Evolutionary conservation across 2,329 filamentous ascomycete species (phyloP).

Genomic region (Colletotrichum higginsianum): DNA sequence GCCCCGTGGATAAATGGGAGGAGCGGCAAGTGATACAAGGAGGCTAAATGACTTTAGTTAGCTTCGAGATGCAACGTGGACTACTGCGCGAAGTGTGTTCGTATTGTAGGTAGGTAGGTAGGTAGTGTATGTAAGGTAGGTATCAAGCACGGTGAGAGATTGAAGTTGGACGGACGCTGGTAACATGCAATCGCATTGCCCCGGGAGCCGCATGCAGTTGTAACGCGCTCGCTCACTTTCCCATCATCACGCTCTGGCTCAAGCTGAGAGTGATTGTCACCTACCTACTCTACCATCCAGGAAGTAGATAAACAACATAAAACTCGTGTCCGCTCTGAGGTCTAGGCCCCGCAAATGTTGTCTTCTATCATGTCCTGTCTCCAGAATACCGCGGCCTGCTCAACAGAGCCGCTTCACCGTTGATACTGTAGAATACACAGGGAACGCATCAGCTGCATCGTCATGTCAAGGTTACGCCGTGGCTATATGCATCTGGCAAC

Average conservation of each 20-base stretch:
- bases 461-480: not conserved
- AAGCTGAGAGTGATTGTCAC: no score
- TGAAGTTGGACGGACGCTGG: no score
- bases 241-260: constrained; percentile 9
- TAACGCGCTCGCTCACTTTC: constrained; percentile 11
- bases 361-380: no score
- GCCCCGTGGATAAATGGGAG: not conserved
- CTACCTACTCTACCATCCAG: no score
- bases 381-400: not conserved
- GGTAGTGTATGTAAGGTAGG: not conserved
- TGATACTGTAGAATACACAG: not conserved
- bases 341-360: no score
- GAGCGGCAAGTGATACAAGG: not conserved
- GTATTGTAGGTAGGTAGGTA: no score
- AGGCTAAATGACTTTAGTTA: constrained; percentile 10
- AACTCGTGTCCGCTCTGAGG: no score
- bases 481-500: not conserved
- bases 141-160: not conserved
- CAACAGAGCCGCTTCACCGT: not conserved
- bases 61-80: not conserved
- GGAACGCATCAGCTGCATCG: not conserved
- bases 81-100: not conserved
- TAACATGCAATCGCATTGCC: not conserved
- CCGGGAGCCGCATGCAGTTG: constrained; percentile 10
- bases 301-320: no score